These are phyloP conservation scores for Mucuna pruriens DNA, from an alignment of 306 rosid species.

Conservation along the genomic window DNA sequence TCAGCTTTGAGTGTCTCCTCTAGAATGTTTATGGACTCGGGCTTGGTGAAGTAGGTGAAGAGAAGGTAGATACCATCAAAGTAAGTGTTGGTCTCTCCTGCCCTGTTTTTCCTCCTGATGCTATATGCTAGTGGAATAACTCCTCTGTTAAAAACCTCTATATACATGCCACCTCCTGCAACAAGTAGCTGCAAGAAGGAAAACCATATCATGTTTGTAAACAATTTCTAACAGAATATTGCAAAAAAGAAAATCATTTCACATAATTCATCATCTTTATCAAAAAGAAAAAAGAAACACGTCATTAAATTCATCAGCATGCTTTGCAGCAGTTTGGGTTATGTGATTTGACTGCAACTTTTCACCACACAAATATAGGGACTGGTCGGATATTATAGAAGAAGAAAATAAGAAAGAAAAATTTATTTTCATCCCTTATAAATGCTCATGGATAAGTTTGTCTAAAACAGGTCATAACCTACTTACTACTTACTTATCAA, in stretches of 20 bases:
- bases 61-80: slow-evolving; percentile 89
- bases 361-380: neutral
- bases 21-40: slow-evolving; percentile 59
- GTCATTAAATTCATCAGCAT: neutral
- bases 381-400: too few relatives aligned
- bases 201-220: neutral
- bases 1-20: slow-evolving; percentile 61
- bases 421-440: too few relatives aligned
- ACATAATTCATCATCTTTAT: slow-evolving; percentile 7
- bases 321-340: neutral
- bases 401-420: too few relatives aligned
- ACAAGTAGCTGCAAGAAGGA: slow-evolving; percentile 76
- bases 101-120: slow-evolving; percentile 83
- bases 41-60: slow-evolving; percentile 83
- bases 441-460: too few relatives aligned
- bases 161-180: slow-evolving; percentile 97
- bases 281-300: too few relatives aligned
- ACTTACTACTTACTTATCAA: slow-evolving; percentile 9
- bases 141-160: slow-evolving; percentile 91
- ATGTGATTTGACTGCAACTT: neutral
- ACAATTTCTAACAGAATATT: neutral
- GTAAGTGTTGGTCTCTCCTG: slow-evolving; percentile 76
- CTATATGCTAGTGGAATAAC: slow-evolving; percentile 75
- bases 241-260: neutral
- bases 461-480: too few relatives aligned